phyloP scores from a whole-genome alignment of 352 stramenopile genomes.

The Globisporangium heterothallicum region DNA sequence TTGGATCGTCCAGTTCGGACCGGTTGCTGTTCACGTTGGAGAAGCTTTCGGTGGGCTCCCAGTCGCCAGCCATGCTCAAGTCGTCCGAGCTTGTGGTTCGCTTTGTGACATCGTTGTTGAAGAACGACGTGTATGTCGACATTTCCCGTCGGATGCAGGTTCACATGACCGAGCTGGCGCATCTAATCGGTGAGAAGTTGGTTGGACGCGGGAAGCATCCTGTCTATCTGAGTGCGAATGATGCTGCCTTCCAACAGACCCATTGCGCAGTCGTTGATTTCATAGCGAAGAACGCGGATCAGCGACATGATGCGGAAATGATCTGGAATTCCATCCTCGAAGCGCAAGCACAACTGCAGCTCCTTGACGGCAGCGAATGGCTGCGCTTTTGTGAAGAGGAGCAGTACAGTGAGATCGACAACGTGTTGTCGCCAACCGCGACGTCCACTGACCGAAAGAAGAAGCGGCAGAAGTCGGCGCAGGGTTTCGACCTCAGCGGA shows the following conservation, averaged over 20 bases:
- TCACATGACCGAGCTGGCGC: slow-evolving; percentile 19
- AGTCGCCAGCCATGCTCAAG: slow-evolving; percentile 3
- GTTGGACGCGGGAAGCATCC: slow-evolving; percentile 17
- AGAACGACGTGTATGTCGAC: slow-evolving; percentile 32
- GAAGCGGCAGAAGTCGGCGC: slow-evolving; percentile 9
- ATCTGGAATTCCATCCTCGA: slow-evolving; percentile 35
- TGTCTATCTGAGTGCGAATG: slow-evolving; percentile 47
- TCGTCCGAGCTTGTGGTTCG: slow-evolving; percentile 31
- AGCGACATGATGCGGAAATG: slow-evolving; percentile 21
- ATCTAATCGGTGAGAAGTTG: slow-evolving; percentile 8
- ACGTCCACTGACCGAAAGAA: slow-evolving; percentile 12
- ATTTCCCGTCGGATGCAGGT: slow-evolving; percentile 23
- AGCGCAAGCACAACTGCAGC: slow-evolving; percentile 37
- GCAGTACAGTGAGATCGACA: slow-evolving; percentile 51
- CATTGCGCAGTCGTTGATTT: slow-evolving; percentile 17
- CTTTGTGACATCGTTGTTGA: slow-evolving; percentile 50
- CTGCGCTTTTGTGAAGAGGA: slow-evolving; percentile 68
- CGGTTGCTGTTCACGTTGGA: slow-evolving; percentile 59
- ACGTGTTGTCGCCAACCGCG: slow-evolving; percentile 24
- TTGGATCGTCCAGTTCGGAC: slow-evolving; percentile 33
- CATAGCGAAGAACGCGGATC: slow-evolving; percentile 1
- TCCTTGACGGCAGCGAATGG: slow-evolving; percentile 61
- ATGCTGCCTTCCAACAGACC: slow-evolving; percentile 33
- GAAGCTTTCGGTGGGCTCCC: slow-evolving; percentile 28
- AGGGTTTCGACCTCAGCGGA: slow-evolving; percentile 30